Conservation (phyloP, 148 eudicot species). For the Talinum fruticosum region DNA sequence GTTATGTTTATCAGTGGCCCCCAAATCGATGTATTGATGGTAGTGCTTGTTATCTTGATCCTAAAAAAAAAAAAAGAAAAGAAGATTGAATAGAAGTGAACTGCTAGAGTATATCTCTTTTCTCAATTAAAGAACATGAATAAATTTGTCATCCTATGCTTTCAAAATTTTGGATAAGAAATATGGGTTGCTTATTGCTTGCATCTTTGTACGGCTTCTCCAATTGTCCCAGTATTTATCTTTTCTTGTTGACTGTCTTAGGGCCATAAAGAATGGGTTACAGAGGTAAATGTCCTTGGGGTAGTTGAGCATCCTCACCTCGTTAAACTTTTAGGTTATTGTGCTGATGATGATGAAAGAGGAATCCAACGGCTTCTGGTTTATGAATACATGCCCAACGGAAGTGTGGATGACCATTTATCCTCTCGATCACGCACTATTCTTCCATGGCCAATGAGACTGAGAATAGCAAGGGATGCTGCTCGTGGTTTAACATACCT, state of each 20-base stretch:
- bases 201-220: background rate
- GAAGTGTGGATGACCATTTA: constrained; percentile 87
- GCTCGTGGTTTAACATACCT: constrained; percentile 89
- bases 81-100: background rate
- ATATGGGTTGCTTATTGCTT: too few relatives aligned
- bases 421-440: constrained; percentile 46
- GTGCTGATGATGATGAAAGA: constrained; percentile 97
- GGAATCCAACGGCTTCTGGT: constrained; percentile 89
- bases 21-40: background rate
- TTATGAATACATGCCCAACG: constrained; percentile 87
- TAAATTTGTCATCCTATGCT: background rate
- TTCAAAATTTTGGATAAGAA: background rate
- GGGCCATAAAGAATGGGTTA: constrained; percentile 99
- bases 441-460: constrained; percentile 83
- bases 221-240: constrained; percentile 1
- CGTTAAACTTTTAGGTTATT: constrained; percentile 84
- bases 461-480: constrained; percentile 82
- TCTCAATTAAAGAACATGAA: background rate
- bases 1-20: background rate
- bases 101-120: background rate
- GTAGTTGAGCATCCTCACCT: constrained; percentile 89
- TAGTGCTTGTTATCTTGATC: too few relatives aligned
- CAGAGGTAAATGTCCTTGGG: constrained; percentile 91
- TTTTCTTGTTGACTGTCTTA: constrained; percentile 25
- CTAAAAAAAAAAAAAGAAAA: too few relatives aligned